Evolutionary conservation across 1,284 basidiomycete species (phyloP).

Genomic region (Ustilago xerochloae): DNA sequence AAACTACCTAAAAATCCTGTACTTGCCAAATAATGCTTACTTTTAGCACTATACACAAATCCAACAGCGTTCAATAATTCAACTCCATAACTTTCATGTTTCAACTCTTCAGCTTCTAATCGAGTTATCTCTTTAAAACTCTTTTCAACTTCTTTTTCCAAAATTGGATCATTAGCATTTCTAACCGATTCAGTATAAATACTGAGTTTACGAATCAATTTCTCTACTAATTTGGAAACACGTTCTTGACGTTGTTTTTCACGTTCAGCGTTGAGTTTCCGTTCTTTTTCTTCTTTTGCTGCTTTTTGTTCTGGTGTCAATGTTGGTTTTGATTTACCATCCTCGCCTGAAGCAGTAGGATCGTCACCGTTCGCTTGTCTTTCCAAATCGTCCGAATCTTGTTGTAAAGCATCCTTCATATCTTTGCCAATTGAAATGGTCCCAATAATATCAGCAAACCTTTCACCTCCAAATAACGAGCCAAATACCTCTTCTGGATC

Average conservation of each 20-base stretch:
- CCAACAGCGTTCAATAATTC: constrained; percentile 93
- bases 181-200: constrained; percentile 92
- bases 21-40: constrained; percentile 63
- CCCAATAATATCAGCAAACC: constrained; percentile 84
- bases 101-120: constrained; percentile 68
- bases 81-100: constrained; percentile 88
- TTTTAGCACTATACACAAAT: constrained; percentile 78
- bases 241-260: constrained; percentile 81
- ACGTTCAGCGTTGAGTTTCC: constrained; percentile 78
- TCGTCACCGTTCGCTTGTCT: constrained; percentile 49
- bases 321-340: constrained; percentile 67
- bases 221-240: constrained; percentile 83
- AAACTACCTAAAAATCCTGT: constrained; percentile 58
- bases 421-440: constrained; percentile 86
- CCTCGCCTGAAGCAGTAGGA: neutral
- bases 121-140: constrained; percentile 63
- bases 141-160: constrained; percentile 71
- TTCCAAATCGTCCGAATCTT: constrained; percentile 78
- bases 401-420: constrained; percentile 97
- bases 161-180: constrained; percentile 76
- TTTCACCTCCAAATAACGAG: constrained; percentile 74
- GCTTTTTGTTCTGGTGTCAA: constrained; percentile 85
- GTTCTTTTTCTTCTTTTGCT: constrained; percentile 78
- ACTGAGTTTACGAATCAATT: constrained; percentile 85
- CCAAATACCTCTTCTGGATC: constrained; percentile 88